Base-by-base conservation (phyloP, 2,329 filamentous ascomycete species). In the Paecilomyces niveus region DNA sequence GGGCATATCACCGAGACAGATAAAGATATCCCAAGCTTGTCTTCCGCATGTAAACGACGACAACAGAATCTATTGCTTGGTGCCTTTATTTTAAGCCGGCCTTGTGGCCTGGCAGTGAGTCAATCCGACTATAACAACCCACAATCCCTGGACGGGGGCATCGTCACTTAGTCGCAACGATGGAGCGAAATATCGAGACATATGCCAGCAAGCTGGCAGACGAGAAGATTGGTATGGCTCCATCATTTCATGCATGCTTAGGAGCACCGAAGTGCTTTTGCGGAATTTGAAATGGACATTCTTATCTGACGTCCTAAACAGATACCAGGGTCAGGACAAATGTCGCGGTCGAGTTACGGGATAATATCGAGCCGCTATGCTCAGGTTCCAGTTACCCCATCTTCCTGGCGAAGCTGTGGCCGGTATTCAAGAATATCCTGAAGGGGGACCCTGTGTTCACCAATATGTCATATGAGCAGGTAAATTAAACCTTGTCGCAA, bases 381-480 rank as follows among this genome's bases (percentile, higher is more conserved):
- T 91, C 89, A 57, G 87, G 89, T 56, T 81, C 84, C 57, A 86
- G 86, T 67, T 99, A 97, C 73, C 77, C 84, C 29, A 81, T 84
- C 55, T 97, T 99, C 72, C 82, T 99, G 60, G 85, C 90, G 70
- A 90, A 90, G 75, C 82, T 97, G 68, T 89, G 97, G 78, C 94
- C 94, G 45, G 85, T 96, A 33, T 94, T 97, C 76, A 84, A 94
- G 71, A 86, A 84, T 72, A 90, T 96, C 57, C 80, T 99, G 55
- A 87, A 88, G 70, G 90, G 91, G 57, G 87, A 89, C 68, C 92
- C 92, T 45, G 89, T 95, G 63, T 97, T 99, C 72, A 88, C 93
- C 66, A 96, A 90, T 73, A 90, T 88, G 68, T 95, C 91, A 1
- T 83, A 86, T 56, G 94, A 99, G 71, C 94, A 97, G 82, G 89